These are phyloP conservation scores for Ganoderma lucidum DNA, from an alignment of 1,284 basidiomycete species.

Conservation along the genomic window DNA sequence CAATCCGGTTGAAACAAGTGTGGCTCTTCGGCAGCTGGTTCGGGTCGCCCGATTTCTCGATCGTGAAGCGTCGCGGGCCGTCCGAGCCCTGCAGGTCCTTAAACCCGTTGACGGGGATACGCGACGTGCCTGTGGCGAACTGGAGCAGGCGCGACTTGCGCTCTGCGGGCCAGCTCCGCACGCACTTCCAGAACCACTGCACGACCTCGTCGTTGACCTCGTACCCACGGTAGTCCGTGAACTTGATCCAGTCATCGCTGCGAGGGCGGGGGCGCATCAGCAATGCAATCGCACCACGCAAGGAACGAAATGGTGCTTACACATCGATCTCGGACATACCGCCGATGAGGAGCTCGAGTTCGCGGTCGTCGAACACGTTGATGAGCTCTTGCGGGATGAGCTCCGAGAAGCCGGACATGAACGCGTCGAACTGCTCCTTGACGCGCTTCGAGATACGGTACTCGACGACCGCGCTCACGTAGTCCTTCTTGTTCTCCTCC, in stretches of 20 bases:
- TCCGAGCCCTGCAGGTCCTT: constrained; percentile 98
- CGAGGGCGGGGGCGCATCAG: constrained; percentile 10
- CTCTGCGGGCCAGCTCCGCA: constrained; percentile 95
- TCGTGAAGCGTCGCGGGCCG: constrained; percentile 93
- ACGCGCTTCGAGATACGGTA: constrained; percentile 95
- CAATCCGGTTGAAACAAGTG: constrained; percentile 93
- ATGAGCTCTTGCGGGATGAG: constrained; percentile 95
- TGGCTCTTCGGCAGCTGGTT: constrained; percentile 89
- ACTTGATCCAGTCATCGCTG: constrained; percentile 88
- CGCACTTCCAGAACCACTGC: constrained; percentile 99
- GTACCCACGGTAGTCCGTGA: constrained; percentile 86
- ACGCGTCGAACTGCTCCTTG: constrained; percentile 95
- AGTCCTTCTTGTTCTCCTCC: constrained; percentile 99
- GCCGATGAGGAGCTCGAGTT: constrained; percentile 95
- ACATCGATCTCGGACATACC: constrained; percentile 99
- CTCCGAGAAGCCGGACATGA: constrained; percentile 96
- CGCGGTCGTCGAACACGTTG: constrained; percentile 98
- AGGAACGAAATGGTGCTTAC: constrained; percentile 53
- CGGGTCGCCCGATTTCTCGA: constrained; percentile 96
- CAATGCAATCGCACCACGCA: neutral
- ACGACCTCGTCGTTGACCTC: constrained; percentile 94
- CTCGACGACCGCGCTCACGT: constrained; percentile 93
- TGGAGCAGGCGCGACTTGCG: constrained; percentile 94
- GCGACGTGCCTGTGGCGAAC: constrained; percentile 97
- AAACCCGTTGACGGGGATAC: constrained; percentile 99